Conservation (phyloP, 129 eudicot species). For the Cynara cardunculus region DNA sequence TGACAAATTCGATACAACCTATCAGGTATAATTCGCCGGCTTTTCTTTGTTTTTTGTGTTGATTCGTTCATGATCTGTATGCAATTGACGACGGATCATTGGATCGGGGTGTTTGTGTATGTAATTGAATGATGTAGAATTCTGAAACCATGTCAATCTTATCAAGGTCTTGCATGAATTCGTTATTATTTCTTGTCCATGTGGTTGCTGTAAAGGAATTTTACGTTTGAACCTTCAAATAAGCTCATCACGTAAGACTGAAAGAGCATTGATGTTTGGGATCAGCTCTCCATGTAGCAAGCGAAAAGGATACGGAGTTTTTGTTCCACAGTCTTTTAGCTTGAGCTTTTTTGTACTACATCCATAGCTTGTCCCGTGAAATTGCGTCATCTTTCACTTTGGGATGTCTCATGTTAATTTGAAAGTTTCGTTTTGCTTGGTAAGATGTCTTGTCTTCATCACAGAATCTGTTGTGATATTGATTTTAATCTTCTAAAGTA, state of each 20-base stretch:
- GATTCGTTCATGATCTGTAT: constrained; percentile 13
- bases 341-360: neutral
- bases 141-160: neutral
- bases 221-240: neutral
- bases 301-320: neutral
- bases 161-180: neutral
- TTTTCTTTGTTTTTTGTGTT: neutral
- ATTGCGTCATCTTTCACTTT: neutral
- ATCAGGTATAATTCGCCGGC: constrained; percentile 21
- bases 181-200: neutral
- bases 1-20: constrained; percentile 61
- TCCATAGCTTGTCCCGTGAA: neutral
- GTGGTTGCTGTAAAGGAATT: neutral
- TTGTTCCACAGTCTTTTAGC: neutral
- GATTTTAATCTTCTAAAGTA: neutral
- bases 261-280: constrained; percentile 2
- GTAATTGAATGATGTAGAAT: neutral
- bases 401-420: neutral
- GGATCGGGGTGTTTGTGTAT: neutral
- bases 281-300: neutral
- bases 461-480: neutral
- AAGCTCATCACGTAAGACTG: neutral
- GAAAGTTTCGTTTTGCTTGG: neutral
- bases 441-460: neutral
- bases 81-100: constrained; percentile 6